A percentile compares a stretch with the other conserved stretches of the same genome.
Conservation (phyloP, 2,329 filamentous ascomycete genomes). For the Ascochyta rabiei region DNA sequence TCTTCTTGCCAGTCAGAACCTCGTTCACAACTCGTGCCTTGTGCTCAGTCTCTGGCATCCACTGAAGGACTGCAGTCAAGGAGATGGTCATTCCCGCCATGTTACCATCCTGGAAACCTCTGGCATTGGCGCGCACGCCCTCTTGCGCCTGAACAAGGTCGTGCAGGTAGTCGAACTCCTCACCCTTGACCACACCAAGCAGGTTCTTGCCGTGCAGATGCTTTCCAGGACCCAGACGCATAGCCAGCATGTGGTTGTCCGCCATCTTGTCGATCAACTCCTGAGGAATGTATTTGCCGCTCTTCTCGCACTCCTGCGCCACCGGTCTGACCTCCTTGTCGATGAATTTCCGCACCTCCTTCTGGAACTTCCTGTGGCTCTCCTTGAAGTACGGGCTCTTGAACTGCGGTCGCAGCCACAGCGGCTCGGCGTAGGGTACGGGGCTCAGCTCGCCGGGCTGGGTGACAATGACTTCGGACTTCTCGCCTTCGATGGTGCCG, state of each 20-base stretch:
- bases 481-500: slow-evolving; percentile 77
- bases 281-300: slow-evolving; percentile 71
- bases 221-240: slow-evolving; percentile 82
- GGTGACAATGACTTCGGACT: slow-evolving; percentile 72
- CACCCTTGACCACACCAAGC: slow-evolving; percentile 71
- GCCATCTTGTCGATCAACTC: slow-evolving; percentile 80
- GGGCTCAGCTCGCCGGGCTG: slow-evolving; percentile 73
- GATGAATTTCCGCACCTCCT: slow-evolving; percentile 73
- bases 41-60: slow-evolving; percentile 70
- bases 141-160: slow-evolving; percentile 80
- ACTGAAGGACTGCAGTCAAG: slow-evolving; percentile 79
- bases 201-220: slow-evolving; percentile 76
- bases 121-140: slow-evolving; percentile 69
- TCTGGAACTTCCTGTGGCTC: slow-evolving; percentile 71
- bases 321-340: slow-evolving; percentile 75
- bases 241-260: slow-evolving; percentile 74
- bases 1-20: slow-evolving; percentile 80
- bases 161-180: slow-evolving; percentile 88
- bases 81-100: slow-evolving; percentile 87
- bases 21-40: slow-evolving; percentile 72
- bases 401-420: slow-evolving; percentile 80
- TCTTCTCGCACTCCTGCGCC: slow-evolving; percentile 75
- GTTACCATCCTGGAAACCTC: slow-evolving; percentile 86
- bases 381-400: slow-evolving; percentile 82
- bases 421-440: slow-evolving; percentile 83